Base-by-base conservation (phyloP, 148 eudicot genomes). In the Persicaria tinctoria region DNA sequence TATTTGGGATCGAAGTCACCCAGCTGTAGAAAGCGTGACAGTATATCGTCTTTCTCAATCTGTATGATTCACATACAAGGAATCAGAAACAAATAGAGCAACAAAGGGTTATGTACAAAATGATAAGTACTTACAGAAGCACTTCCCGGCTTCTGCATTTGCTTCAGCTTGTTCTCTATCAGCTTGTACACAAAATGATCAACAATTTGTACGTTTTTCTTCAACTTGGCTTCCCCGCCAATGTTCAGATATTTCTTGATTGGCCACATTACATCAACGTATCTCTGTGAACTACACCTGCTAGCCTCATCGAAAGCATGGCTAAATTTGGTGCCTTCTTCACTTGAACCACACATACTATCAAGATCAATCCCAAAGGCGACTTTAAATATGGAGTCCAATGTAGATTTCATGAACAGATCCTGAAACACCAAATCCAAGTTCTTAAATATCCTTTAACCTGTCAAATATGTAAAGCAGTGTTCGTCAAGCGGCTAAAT, bases 221-320 rank as follows among this genome's bases (percentile, higher is more conserved):
- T 89, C 57, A 89, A 76, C 59, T 70, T 80, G 16, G 88, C 90
- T 72, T 93, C 91, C 0, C 60, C 64, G 3, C 97, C 92, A 13
- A 93, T 76, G 53, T 89, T 93, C 4, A 93, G 82, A 81, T 50
- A 70, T 46, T 77, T 86, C 82, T 91, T 93, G 45, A 89, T 75
- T 55, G 80, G 84, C 97, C 98, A 93, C 0, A 79, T 68, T 10
- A 81, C 3, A 59, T 93, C 97, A 9, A 86, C 87, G 38, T 83
- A 91, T 57, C 98, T 84, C 59, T 63, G 75, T 2, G 82, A 20
- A 23, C 86, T 83, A 41, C 73, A 63, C 13, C 82, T 86, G 79
- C 88, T 87, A n/a, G 93, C 86, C 71, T 89, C 87, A 71, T 89
- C 93, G 49, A 93, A 91, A 46, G 93, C 89, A n/a, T 77, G 57